Evolutionary conservation across 2,329 filamentous ascomycete species (phyloP).

Genomic region (Capronia epimyces): DNA sequence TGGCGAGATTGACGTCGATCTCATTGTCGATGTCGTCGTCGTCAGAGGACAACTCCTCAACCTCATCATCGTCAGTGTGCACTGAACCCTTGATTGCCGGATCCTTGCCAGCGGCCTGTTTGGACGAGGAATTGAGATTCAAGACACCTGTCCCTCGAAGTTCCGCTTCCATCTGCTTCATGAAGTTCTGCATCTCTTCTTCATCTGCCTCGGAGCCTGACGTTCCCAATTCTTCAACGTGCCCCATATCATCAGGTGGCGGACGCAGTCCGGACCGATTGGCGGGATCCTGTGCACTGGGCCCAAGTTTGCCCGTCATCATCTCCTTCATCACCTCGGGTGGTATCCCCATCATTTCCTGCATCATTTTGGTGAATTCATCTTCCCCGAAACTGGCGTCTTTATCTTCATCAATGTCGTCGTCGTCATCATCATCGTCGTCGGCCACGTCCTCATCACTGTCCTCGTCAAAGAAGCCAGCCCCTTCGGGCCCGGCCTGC

Average conservation of each 20-base stretch:
- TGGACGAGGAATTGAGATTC: constrained; percentile 35
- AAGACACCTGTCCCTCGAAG: constrained; percentile 43
- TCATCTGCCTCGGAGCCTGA: constrained; percentile 39
- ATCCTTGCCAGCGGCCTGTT: constrained; percentile 28
- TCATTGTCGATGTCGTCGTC: constrained; percentile 54
- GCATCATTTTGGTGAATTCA: constrained; percentile 82
- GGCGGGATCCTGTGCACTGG: constrained; percentile 21
- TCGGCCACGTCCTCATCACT: constrained; percentile 50
- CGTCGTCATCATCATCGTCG: constrained; percentile 49
- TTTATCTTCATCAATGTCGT: constrained; percentile 63
- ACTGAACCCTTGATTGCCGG: constrained; percentile 14
- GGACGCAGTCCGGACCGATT: constrained; percentile 9
- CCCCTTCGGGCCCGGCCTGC: constrained; percentile 71
- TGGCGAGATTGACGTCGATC: constrained; percentile 80
- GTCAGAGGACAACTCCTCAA: constrained; percentile 22
- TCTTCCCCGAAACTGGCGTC: constrained; percentile 77
- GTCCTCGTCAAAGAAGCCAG: constrained; percentile 62
- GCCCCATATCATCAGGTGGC: constrained; percentile 6
- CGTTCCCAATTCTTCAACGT: constrained; percentile 30
- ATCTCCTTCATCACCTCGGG: constrained; percentile 34
- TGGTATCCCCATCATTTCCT: constrained; percentile 76
- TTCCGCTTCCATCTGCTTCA: constrained; percentile 45
- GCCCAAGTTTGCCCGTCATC: constrained; percentile 26
- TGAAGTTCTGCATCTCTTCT: constrained; percentile 47
- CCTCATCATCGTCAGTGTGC: constrained; percentile 23